Evolutionary conservation across 257 asterid species (phyloP), one percentile per base, ranked within the genome.

Genomic region (Solanum sejunctum): DNA sequence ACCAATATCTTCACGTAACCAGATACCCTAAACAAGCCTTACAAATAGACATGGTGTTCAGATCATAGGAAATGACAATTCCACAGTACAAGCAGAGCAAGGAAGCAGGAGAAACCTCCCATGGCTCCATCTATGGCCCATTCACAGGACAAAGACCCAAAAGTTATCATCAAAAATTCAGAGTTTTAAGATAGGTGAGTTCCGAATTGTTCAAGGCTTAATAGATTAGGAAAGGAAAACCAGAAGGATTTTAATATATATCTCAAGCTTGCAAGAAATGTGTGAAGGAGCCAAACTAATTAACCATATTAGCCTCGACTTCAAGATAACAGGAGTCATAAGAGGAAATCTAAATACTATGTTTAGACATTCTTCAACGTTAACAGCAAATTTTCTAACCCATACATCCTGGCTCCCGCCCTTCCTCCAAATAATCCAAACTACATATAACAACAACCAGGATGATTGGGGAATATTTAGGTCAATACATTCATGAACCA

Each of bases 101-200:
- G 28, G 11, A 39, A 70, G 54, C 16, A 70, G 41, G 79, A 18
- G 52, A 41, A 70, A 70, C 18, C 15, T 36, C 43, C 54, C 23
- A 15, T 43, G 84, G 85, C 56, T 20, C 80, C 39, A 56, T 36
- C 84, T 51, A 61, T 63, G 70, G 18, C 28, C 70, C 47, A 7
- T 66, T 28, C 73, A 66, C 18, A 66, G 70, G 70, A 23, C 39
- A 63, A 63, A 67, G 52, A 70, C 54, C 23, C 54, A 39, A 70
- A 70, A 70, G 16, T 21, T 66, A 85, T 86, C 85, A 88, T 70
- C 55, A 61, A 75, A 49, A 87, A 80, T 83, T 88, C 88, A 13
- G 39, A 70, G 26, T 17, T 70, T 70, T 70, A 43, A 36, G 75
- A 55, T 43, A 43, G 80, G 56, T 11, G 57, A 72, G 11, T 11